phyloP scores from a whole-genome alignment of 176 grass and related monocot genomes.

The Avena eriantha region DNA sequence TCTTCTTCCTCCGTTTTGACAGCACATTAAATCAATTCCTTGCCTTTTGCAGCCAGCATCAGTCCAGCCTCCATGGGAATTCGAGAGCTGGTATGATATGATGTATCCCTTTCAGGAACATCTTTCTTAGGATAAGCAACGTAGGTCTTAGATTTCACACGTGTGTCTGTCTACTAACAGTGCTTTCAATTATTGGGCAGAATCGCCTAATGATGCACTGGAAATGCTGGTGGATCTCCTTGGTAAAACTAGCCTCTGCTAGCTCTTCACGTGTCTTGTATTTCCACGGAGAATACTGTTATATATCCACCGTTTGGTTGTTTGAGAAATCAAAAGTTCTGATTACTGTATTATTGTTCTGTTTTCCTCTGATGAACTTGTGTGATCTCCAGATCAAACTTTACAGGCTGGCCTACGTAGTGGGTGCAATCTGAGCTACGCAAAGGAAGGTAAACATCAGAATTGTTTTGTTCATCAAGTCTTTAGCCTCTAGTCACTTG shows the following conservation, averaged over 20 bases:
- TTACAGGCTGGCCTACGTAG: not conserved
- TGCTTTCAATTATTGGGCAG: not conserved
- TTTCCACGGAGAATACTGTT: not conserved
- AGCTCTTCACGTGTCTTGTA: not conserved
- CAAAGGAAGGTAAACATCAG: conserved; percentile 7
- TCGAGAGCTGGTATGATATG: not conserved
- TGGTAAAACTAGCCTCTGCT: conserved; percentile 9
- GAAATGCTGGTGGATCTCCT: not conserved
- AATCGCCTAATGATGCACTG: not conserved
- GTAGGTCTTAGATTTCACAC: not conserved
- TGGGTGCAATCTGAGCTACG: conserved; percentile 7
- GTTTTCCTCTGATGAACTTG: conserved; percentile 8
- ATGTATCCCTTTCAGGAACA: not conserved
- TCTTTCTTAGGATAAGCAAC: not conserved
- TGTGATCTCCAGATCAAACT: conserved; percentile 11
- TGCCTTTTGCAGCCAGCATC: conserved; percentile 3
- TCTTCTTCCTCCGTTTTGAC: not conserved
- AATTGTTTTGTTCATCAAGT: not conserved
- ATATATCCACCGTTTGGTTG: not conserved
- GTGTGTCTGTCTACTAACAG: not conserved
- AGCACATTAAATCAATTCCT: not conserved
- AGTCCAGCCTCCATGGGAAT: not conserved
- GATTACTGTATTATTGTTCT: not conserved
- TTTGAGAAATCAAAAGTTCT: not conserved
- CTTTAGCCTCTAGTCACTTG: not conserved